Conservation (phyloP, 345 rosid genomes). For the Eucalyptus microcorys region DNA sequence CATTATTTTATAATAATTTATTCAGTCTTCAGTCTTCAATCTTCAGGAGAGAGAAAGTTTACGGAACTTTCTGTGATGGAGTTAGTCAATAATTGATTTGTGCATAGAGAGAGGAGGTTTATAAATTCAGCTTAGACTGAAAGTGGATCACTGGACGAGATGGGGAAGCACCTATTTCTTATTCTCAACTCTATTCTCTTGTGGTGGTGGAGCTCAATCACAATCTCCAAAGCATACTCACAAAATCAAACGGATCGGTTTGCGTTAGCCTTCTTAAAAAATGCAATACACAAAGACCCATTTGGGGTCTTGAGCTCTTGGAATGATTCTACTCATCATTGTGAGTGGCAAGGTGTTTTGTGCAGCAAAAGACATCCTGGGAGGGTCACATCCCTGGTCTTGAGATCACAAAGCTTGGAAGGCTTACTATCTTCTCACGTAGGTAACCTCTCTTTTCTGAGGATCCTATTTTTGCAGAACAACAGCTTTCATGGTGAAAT, state of each 20-base stretch:
- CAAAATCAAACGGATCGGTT: background rate
- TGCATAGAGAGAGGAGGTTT: background rate
- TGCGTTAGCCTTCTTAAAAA: rapidly evolving
- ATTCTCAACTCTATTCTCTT: background rate
- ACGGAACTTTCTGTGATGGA: background rate
- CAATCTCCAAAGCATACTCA: rapidly evolving
- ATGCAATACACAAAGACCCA: background rate
- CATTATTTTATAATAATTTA: no score
- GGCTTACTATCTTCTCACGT: background rate
- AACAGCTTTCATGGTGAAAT: background rate
- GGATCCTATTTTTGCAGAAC: rapidly evolving
- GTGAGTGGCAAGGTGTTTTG: background rate
- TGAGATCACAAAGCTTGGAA: background rate
- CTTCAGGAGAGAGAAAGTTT: no score
- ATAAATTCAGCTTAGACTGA: background rate
- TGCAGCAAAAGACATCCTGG: background rate
- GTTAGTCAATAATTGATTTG: background rate
- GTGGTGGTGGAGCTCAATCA: background rate
- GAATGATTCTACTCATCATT: background rate
- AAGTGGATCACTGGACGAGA: background rate
- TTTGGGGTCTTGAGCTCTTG: background rate
- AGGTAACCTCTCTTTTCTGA: background rate
- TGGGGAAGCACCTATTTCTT: background rate
- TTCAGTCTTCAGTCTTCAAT: no score
- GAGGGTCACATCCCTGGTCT: background rate